Evolutionary conservation across 768 basidiomycete genomes (phyloP).

Genomic region (Kwoniella pini): DNA sequence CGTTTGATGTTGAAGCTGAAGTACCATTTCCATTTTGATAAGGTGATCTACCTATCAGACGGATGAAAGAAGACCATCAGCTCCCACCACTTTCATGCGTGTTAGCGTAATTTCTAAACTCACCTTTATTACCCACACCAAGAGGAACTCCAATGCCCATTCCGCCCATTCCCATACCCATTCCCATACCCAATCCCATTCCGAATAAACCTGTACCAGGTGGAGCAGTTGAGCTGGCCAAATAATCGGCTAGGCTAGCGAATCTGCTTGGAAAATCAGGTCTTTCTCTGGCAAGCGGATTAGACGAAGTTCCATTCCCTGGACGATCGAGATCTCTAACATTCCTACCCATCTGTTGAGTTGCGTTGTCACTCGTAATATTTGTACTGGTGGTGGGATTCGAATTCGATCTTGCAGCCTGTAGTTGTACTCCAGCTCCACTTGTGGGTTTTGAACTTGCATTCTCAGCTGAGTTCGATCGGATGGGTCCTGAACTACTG

Average conservation of each 20-base stretch:
- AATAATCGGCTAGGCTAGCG: constrained; percentile 30
- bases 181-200: constrained; percentile 19
- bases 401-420: constrained; percentile 2
- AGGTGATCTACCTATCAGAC: constrained; percentile 8
- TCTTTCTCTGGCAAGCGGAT: not conserved
- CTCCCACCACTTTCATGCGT: not conserved
- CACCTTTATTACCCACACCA: constrained; percentile 7
- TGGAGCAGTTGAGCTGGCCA: constrained; percentile 6
- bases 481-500: not conserved
- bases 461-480: constrained; percentile 1
- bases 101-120: not conserved
- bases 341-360: not conserved
- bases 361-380: not conserved
- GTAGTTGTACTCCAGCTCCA: not conserved
- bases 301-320: not conserved
- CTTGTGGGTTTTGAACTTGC: not conserved
- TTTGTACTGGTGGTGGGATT: not conserved
- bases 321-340: not conserved
- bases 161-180: constrained; percentile 17
- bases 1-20: not conserved
- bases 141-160: constrained; percentile 10
- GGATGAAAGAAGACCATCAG: not conserved
- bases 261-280: constrained; percentile 12
- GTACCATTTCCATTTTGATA: constrained; percentile 4
- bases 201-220: constrained; percentile 19